Percentiles rank a stretch among this genome's conserved stretches.
Evolutionary conservation across 495 filamentous ascomycete species (phyloP).

Genomic region (Daldinia grandis): DNA sequence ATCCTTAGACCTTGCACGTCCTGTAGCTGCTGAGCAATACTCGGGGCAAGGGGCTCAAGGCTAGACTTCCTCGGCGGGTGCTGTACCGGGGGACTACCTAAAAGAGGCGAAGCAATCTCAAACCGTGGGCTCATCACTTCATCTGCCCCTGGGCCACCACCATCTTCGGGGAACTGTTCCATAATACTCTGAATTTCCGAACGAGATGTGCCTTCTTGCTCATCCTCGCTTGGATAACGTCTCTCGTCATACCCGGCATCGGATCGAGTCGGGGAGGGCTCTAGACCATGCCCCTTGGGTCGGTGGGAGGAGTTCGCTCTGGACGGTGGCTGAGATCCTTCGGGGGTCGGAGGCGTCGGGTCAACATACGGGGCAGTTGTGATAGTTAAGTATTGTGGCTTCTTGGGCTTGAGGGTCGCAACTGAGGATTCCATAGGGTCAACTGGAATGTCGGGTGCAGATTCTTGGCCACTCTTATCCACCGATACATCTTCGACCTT

Average conservation of each 20-base stretch:
- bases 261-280: conserved; percentile 66
- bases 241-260: conserved; percentile 63
- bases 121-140: conserved; percentile 85
- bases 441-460: conserved; percentile 16
- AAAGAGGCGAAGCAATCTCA: conserved; percentile 74
- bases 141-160: conserved; percentile 69
- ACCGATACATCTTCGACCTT: neutral
- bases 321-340: conserved; percentile 56
- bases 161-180: conserved; percentile 79
- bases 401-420: conserved; percentile 59
- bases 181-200: conserved; percentile 96
- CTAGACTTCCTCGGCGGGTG: conserved; percentile 88
- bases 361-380: conserved; percentile 65
- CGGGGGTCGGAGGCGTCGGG: conserved; percentile 68
- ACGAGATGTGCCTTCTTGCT: conserved; percentile 72
- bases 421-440: conserved; percentile 63
- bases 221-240: conserved; percentile 60
- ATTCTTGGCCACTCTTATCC: conserved; percentile 8
- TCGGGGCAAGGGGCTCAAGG: conserved; percentile 71
- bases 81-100: conserved; percentile 64
- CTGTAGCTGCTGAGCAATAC: conserved; percentile 54
- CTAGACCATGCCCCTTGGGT: conserved; percentile 44
- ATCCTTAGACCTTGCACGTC: conserved; percentile 57
- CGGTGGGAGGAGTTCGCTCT: conserved; percentile 57
- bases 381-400: conserved; percentile 53